Conservation (phyloP, 129 eudicot genomes). For the Oenanthe sinensis region DNA sequence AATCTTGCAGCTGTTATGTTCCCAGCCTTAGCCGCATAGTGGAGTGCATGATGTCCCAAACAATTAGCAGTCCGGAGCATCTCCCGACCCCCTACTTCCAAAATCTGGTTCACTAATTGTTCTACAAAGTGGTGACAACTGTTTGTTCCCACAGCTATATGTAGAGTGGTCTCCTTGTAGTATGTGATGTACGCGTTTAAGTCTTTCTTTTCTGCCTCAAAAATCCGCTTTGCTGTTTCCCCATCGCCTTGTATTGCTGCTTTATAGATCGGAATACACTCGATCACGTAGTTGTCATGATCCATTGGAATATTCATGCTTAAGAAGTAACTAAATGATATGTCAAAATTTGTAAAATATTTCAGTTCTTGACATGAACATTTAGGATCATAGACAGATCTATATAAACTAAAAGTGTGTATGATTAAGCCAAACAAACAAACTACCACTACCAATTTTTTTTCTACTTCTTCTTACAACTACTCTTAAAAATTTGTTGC, state of each 20-base stretch:
- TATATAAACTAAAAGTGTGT: too few relatives aligned
- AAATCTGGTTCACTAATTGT: conserved; percentile 11
- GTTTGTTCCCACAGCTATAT: conserved; percentile 30
- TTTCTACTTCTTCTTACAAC: not conserved
- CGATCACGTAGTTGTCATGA: conserved; percentile 16
- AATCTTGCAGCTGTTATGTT: conserved; percentile 22
- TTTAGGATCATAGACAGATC: not conserved
- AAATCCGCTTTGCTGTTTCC: conserved; percentile 13
- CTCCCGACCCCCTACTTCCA: not conserved
- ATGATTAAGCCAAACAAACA: not conserved
- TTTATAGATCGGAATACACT: conserved; percentile 21
- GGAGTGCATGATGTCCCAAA: conserved; percentile 21
- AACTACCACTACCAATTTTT: not conserved
- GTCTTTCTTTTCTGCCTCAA: not conserved
- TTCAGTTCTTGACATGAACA: not conserved
- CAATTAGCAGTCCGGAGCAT: conserved; percentile 12
- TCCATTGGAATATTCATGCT: not conserved
- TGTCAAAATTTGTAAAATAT: not conserved
- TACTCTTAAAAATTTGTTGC: too few relatives aligned
- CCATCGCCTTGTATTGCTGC: conserved; percentile 24
- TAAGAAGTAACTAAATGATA: not conserved
- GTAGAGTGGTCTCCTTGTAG: conserved; percentile 26
- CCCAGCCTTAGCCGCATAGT: conserved; percentile 29
- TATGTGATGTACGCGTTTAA: conserved; percentile 9
- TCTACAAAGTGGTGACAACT: conserved; percentile 22